Base-by-base conservation (phyloP, 768 basidiomycete genomes). In the Rhizopogon roseolus region DNA sequence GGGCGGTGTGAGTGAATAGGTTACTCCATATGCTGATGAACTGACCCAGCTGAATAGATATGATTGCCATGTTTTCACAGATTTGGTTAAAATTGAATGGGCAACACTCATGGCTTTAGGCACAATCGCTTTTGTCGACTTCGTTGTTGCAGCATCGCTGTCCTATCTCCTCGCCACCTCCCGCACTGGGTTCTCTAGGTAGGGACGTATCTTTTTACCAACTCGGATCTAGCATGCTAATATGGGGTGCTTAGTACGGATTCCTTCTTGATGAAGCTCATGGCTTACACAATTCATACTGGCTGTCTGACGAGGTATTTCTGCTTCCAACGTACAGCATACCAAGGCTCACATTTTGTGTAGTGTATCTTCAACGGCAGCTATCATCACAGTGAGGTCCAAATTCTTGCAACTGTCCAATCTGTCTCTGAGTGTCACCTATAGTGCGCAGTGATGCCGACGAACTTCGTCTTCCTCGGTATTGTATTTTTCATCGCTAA, bases 371-470 rank as follows among this genome's bases (percentile, higher is more conserved):
- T 52, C 50, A 2, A 19, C 22, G 6, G 3, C 6, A 19, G 43
- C 17, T 19, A 9, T 49, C 9, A 49, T 52, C n/a, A 48, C 50
- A 32, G 50, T 52, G 14, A 50, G 49, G n/a, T n/a, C n/a, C n/a
- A n/a, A n/a, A n/a, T n/a, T n/a, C n/a, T n/a, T n/a, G n/a, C n/a
- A n/a, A n/a, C n/a, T n/a, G n/a, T n/a, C n/a, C n/a, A n/a, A n/a
- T n/a, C n/a, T n/a, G n/a, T n/a, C n/a, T n/a, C n/a, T n/a, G n/a
- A n/a, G n/a, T n/a, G n/a, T n/a, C n/a, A n/a, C n/a, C n/a, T n/a
- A n/a, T n/a, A n/a, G n/a, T n/a, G n/a, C n/a, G n/a, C n/a, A n/a
- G n/a, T n/a, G n/a, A n/a, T n/a, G n/a, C n/a, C n/a, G n/a, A n/a
- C n/a, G n/a, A n/a, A n/a, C n/a, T n/a, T n/a, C n/a, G n/a, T n/a